Conservation (phyloP, 2,329 filamentous ascomycete species). For the Talaromyces funiculosus region DNA sequence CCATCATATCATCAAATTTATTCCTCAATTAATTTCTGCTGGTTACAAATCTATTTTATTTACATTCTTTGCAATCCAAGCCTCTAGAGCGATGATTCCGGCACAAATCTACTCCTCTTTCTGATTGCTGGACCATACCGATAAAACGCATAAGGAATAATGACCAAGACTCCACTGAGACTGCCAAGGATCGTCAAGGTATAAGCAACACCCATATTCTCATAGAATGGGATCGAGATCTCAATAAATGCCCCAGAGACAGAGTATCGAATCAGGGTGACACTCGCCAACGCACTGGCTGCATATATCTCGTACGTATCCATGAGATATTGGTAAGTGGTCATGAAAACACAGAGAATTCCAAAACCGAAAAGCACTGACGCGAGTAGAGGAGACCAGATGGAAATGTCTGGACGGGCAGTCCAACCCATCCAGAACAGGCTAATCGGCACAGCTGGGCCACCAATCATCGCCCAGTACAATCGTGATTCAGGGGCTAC, state of each 20-base stretch:
- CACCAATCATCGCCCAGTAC: slow-evolving; percentile 49
- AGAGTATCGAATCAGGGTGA: slow-evolving; percentile 38
- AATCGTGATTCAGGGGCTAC: slow-evolving; percentile 51
- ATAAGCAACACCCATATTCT: slow-evolving; percentile 35
- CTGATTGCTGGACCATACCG: slow-evolving; percentile 36
- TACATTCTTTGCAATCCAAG: background rate
- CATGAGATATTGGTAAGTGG: slow-evolving; percentile 52
- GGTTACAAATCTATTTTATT: background rate
- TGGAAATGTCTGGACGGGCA: slow-evolving; percentile 34
- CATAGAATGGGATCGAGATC: slow-evolving; percentile 33
- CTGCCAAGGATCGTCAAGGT: slow-evolving; percentile 41
- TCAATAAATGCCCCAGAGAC: slow-evolving; percentile 32
- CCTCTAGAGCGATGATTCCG: background rate
- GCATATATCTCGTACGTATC: slow-evolving; percentile 51
- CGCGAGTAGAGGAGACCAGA: slow-evolving; percentile 33
- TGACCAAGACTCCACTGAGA: slow-evolving; percentile 38
- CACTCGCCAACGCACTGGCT: slow-evolving; percentile 41
- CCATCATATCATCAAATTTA: background rate
- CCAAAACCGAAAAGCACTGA: slow-evolving; percentile 50
- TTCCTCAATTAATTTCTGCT: background rate
- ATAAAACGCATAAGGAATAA: slow-evolving; percentile 43
- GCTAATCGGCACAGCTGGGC: slow-evolving; percentile 46
- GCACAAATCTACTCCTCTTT: slow-evolving; percentile 16
- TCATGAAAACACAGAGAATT: slow-evolving; percentile 46
- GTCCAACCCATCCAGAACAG: slow-evolving; percentile 59